Conservation (phyloP, 1,284 basidiomycete species). For the Clitocybe nebularis region DNA sequence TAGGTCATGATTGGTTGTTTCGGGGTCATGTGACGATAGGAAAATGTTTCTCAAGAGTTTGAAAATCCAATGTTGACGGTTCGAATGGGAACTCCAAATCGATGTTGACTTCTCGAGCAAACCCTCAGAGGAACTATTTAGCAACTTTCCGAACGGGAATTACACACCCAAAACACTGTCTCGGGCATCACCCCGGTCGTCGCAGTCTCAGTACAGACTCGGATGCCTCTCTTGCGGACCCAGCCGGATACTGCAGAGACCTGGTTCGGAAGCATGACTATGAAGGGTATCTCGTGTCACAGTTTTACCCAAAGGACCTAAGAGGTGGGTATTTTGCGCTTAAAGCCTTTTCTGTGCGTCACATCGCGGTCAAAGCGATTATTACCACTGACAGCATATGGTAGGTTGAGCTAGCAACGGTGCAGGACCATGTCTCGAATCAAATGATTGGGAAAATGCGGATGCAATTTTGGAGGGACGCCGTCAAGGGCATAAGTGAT, state of each 20-base stretch:
- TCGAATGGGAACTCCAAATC: no score
- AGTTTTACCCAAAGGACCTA: slow-evolving; percentile 69
- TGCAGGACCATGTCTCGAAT: slow-evolving; percentile 79
- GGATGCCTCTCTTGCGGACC: slow-evolving; percentile 28
- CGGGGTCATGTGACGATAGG: no score
- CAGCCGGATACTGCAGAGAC: slow-evolving; percentile 59
- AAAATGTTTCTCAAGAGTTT: no score
- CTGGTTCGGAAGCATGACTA: slow-evolving; percentile 76
- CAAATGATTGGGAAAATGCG: slow-evolving; percentile 82
- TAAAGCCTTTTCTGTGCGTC: slow-evolving; percentile 83
- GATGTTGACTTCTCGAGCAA: background rate
- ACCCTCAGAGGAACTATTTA: background rate
- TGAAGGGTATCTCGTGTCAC: slow-evolving; percentile 74
- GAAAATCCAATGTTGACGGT: no score
- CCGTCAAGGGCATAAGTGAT: slow-evolving; percentile 67
- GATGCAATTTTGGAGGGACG: slow-evolving; percentile 92
- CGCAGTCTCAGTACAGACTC: slow-evolving; percentile 10
- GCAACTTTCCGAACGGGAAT: background rate
- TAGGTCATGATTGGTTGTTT: no score
- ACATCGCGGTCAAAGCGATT: slow-evolving; percentile 7
- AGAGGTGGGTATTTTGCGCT: slow-evolving; percentile 78
- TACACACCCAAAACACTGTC: background rate
- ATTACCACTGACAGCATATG: slow-evolving; percentile 10
- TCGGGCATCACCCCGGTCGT: background rate
- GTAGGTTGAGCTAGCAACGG: slow-evolving; percentile 80